Evolutionary conservation across 345 rosid species (phyloP), one percentile per base, ranked within the genome.

Genomic region (Hypericum perforatum): DNA sequence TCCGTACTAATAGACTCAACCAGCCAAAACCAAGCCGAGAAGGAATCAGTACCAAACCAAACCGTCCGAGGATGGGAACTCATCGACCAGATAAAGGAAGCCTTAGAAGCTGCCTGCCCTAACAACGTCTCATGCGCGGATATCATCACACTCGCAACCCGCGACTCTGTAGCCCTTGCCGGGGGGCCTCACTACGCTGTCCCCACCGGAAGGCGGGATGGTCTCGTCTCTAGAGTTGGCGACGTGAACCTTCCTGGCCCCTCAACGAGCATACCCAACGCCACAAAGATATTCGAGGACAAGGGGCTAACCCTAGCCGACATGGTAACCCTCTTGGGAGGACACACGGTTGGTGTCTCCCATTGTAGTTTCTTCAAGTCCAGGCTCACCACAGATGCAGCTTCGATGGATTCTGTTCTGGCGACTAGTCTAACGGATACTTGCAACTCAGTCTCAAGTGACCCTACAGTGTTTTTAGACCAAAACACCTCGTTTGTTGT

Each of bases 301-400:
- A 79, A 70, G 64, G 82, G 81, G 0, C 64, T 85, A 51, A 70
- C 53, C 5, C 37, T 71, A 11, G 49, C 61, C n/a, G 89, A 85
- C 0, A 85, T 85, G 92, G 82, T 74, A n/a, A 71, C 80, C 43
- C 95, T 82, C 11, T 59, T 86, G 42, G 95, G 95, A 39, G 91
- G 73, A 7, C 95, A 89, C 58, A 73, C 91, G 0, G 85, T 85
- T n/a, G 95, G 89, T 14, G 64, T 72, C 41, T 70, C 74, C 0
- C 92, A 79, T 37, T 89, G 95, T 42, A 67, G 73, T 54, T 74
- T 81, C 63, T 76, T 89, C 54, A 37, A 39, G 0, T 83, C 76
- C 55, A 66, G 97, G 15, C 69, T 81, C 13, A 45, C 66, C 0
- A 42, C 84, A 14, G 86, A 77, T 52, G 78, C 79, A 0, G 44